phyloP scores from a whole-genome alignment of 176 grass and related monocot species.

The Coix lacrymajobi region DNA sequence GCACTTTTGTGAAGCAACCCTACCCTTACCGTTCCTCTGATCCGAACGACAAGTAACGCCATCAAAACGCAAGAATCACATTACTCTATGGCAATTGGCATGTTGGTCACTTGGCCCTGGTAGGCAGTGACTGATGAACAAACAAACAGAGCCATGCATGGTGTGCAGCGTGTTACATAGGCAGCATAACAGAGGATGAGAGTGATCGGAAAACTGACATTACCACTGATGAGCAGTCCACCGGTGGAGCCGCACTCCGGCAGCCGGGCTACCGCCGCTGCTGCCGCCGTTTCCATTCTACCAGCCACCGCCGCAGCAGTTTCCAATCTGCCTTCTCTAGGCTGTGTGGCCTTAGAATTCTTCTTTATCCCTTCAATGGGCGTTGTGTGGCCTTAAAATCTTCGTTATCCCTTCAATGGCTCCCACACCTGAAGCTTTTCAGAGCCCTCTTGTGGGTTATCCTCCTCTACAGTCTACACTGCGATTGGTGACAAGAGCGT shows the following conservation, averaged over 20 bases:
- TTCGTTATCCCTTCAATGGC: slow-evolving; percentile 9
- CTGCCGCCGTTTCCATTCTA: slow-evolving; percentile 30
- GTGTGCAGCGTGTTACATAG: neutral
- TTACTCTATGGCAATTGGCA: neutral
- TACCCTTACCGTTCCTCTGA: too few relatives aligned
- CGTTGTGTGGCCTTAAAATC: neutral
- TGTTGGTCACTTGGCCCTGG: neutral
- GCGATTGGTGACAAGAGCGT: slow-evolving; percentile 34
- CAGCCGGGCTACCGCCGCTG: slow-evolving; percentile 5
- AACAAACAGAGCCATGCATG: neutral
- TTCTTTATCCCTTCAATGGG: slow-evolving; percentile 7
- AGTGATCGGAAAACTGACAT: neutral
- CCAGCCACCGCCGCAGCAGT: slow-evolving; percentile 10
- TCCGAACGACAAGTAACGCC: too few relatives aligned
- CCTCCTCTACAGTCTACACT: neutral
- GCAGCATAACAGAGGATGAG: neutral
- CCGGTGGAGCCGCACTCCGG: slow-evolving; percentile 15
- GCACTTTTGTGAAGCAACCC: too few relatives aligned
- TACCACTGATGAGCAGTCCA: slow-evolving; percentile 15
- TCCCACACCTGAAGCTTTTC: neutral
- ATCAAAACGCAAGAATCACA: neutral
- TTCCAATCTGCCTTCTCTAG: slow-evolving; percentile 27
- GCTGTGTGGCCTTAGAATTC: slow-evolving; percentile 21
- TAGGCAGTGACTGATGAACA: neutral
- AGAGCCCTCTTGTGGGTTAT: neutral